Evolutionary conservation across 2,329 filamentous ascomycete genomes (phyloP).

Genomic region (Paraconiothyrium brasiliense): DNA sequence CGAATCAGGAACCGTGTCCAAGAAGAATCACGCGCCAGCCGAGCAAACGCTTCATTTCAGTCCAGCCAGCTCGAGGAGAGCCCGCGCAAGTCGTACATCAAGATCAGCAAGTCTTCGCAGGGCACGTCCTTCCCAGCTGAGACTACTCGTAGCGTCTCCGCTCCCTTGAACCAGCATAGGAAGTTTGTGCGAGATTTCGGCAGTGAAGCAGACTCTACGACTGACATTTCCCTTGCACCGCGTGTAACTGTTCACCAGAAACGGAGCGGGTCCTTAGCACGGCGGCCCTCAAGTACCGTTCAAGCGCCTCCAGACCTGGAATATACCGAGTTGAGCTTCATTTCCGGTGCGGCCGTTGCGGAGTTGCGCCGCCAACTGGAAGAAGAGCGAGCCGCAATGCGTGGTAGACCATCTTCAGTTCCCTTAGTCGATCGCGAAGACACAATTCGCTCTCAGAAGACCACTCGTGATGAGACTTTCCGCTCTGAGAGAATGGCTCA

Average conservation of each 20-base stretch:
- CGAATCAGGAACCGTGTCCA: conserved; percentile 46
- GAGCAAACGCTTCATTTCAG: conserved; percentile 30
- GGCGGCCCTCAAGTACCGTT: conserved; percentile 27
- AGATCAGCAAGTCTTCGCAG: conserved; percentile 30
- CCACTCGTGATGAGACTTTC: conserved; percentile 47
- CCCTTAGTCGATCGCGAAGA: conserved; percentile 46
- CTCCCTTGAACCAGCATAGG: conserved; percentile 36
- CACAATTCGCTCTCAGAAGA: conserved; percentile 47
- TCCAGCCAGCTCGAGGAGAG: conserved; percentile 29
- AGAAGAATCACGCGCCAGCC: conserved; percentile 47
- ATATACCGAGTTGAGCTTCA: conserved; percentile 64
- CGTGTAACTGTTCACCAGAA: conserved; percentile 40
- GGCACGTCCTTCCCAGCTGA: conserved; percentile 27
- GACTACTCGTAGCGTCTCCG: conserved; percentile 40
- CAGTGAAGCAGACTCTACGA: conserved; percentile 51
- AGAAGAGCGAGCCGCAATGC: conserved; percentile 60
- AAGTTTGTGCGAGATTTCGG: conserved; percentile 33
- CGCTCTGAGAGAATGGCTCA: conserved; percentile 41
- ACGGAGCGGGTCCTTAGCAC: conserved; percentile 31
- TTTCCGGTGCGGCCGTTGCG: conserved; percentile 63
- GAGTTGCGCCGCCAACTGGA: conserved; percentile 65
- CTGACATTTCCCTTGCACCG: conserved; percentile 50
- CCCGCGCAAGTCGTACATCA: conserved; percentile 38
- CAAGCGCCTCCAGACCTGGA: conserved; percentile 44
- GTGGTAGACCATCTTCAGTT: conserved; percentile 36